Base-by-base conservation (phyloP, 495 filamentous ascomycete genomes). In the Parathielavia appendiculata region DNA sequence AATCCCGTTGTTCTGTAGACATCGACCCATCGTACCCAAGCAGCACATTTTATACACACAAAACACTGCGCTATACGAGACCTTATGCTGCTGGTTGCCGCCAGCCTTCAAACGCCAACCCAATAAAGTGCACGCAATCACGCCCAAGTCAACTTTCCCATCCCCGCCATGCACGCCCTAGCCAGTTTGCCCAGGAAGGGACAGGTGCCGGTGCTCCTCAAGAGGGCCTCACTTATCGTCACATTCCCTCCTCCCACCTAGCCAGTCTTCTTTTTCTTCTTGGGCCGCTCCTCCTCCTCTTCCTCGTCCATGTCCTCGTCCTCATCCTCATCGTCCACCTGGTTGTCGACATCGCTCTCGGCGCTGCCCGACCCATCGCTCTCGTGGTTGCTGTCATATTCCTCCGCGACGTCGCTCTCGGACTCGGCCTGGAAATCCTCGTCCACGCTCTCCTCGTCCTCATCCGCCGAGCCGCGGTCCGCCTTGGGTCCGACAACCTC, bases 361-460 rank as follows among this genome's bases (percentile, higher is more conserved):
- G 70, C 84, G 44, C 76, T 81, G 51, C 81, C 83, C 22, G 82
- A 83, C 1, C 89, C 91, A 54, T 85, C 88, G 66, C 89, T 96
- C 72, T 93, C 87, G 65, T 96, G 92, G 32, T 81, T 85, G 45
- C 85, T 89, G 73, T 99, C 95, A 61, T 84, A 99, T 70, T 99
- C 95, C 74, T 99, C 95, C 1, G 91, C 95, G 0, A 96, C 91
- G 60, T 99, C 95, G 19, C 87, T 92, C 59, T 99, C 95, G 1
- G 85, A 88, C 46, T 91, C 89, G 17, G 86, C 88, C 59, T 87
- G 83, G 81, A 99, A 99, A 73, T 99, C 95, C 65, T 99, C 95
- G 64, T 99, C 95, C 20, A 90, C 79, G 59, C 86, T 90, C 73
- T 97, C 92, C 64, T 91, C 87, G 65, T 99, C 95, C 69, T 99